A percentile compares a stretch with the other conserved stretches of the same genome.
Conservation (phyloP, 1,284 basidiomycete species). For the Hypsizygus ulmarius region DNA sequence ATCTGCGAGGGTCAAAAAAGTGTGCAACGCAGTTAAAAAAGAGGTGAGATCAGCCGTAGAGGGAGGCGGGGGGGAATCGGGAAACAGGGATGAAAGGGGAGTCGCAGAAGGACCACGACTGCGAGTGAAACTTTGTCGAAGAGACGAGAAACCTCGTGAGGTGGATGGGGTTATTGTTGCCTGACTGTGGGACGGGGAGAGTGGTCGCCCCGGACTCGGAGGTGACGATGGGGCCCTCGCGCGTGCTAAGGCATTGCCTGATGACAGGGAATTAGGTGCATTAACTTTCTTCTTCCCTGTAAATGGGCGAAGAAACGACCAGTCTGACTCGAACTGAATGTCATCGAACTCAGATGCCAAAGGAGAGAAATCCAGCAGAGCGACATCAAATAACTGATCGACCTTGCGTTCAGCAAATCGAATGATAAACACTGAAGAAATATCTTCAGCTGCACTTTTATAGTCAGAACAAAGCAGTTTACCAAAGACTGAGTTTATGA, state of each 20-base stretch:
- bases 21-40: conserved; percentile 86
- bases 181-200: conserved; percentile 46
- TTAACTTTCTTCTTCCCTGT: conserved; percentile 57
- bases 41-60: conserved; percentile 72
- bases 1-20: conserved; percentile 83
- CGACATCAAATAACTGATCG: conserved; percentile 81
- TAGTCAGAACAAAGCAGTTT: conserved; percentile 19
- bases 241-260: conserved; percentile 33
- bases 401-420: conserved; percentile 88
- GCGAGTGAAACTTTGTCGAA: conserved; percentile 59
- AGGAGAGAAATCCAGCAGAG: conserved; percentile 83
- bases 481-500: conserved; percentile 95
- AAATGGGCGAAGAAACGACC: conserved; percentile 86
- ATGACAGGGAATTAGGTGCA: conserved; percentile 28
- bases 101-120: conserved; percentile 41
- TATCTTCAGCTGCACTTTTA: conserved; percentile 12
- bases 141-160: conserved; percentile 58
- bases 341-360: conserved; percentile 77
- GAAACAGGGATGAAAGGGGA: conserved; percentile 51
- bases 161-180: conserved; percentile 39
- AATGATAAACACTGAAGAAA: conserved; percentile 82
- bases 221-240: conserved; percentile 42
- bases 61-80: conserved; percentile 42
- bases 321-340: conserved; percentile 94
- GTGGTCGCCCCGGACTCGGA: conserved; percentile 44